These are phyloP conservation scores for Effrenium voratum DNA, from an alignment of 73 alveolate species.

Conservation along the genomic window DNA sequence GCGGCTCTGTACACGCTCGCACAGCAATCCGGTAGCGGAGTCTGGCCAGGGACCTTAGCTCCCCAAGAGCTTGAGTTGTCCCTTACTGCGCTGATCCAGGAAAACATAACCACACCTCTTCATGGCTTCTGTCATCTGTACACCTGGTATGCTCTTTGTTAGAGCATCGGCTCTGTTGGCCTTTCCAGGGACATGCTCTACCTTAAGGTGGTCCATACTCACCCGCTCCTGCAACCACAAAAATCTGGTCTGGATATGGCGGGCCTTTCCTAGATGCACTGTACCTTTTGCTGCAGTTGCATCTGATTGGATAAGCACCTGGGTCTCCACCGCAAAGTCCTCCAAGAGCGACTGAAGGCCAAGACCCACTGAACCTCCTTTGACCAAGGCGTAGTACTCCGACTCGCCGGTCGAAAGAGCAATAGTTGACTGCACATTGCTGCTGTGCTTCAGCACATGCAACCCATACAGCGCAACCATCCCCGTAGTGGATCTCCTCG, in stretches of 20 bases:
- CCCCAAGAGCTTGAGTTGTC: not conserved
- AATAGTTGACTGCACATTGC: too few species aligned
- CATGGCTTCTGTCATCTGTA: not conserved
- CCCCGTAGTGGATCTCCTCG: too few species aligned
- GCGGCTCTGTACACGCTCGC: too few species aligned
- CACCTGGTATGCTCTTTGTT: constrained; percentile 19
- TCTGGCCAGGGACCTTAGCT: constrained; percentile 25
- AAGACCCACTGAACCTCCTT: too few species aligned
- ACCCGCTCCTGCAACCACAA: constrained; percentile 41
- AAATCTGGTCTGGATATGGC: constrained; percentile 11
- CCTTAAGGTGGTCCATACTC: not conserved
- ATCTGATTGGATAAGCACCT: too few species aligned
- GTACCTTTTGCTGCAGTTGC: not conserved
- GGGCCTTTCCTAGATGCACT: constrained; percentile 7
- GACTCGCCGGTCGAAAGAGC: too few species aligned
- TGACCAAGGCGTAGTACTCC: too few species aligned
- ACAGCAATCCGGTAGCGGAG: not conserved
- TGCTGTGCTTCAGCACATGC: too few species aligned
- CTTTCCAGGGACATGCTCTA: not conserved
- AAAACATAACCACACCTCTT: too few species aligned
- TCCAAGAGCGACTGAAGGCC: too few species aligned
- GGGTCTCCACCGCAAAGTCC: too few species aligned
- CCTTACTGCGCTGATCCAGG: not conserved
- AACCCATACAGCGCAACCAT: too few species aligned
- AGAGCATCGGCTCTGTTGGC: not conserved